Conservation (phyloP, 2,329 filamentous ascomycete genomes). For the Exophiala oligosperma region DNA sequence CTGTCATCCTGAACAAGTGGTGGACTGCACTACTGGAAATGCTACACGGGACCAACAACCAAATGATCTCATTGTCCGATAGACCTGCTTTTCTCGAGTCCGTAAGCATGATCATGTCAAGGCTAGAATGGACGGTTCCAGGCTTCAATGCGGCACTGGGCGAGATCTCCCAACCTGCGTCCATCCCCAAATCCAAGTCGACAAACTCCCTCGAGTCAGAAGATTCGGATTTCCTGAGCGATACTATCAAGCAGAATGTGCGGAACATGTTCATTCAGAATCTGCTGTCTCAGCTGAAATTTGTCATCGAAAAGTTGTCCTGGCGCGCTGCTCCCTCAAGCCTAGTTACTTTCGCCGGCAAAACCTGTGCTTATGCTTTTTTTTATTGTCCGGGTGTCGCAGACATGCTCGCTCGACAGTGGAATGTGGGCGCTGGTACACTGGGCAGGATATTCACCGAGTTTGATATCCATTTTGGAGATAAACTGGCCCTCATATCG, state of each 20-base stretch:
- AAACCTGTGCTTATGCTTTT: conserved; percentile 88
- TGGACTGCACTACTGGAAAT: conserved; percentile 82
- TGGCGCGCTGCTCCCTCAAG: conserved; percentile 69
- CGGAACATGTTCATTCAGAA: conserved; percentile 84
- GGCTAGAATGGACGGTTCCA: conserved; percentile 80
- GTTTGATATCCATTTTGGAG: conserved; percentile 58
- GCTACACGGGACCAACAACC: conserved; percentile 71
- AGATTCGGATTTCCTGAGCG: conserved; percentile 66
- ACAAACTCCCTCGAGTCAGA: conserved; percentile 61
- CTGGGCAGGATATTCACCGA: conserved; percentile 72
- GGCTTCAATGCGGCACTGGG: conserved; percentile 57
- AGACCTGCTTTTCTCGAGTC: conserved; percentile 77
- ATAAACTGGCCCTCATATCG: conserved; percentile 51
- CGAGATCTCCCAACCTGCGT: conserved; percentile 32
- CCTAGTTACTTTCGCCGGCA: conserved; percentile 82
- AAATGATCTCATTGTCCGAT: conserved; percentile 81
- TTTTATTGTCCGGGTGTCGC: conserved; percentile 87
- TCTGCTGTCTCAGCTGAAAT: conserved; percentile 76
- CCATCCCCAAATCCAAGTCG: conserved; percentile 52
- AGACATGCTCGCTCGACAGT: conserved; percentile 78
- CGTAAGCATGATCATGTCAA: conserved; percentile 78
- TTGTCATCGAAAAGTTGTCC: conserved; percentile 88
- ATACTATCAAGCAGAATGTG: conserved; percentile 84
- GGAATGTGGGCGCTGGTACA: conserved; percentile 68
- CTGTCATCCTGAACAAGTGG: conserved; percentile 84